These are phyloP conservation scores for Pseudogymnoascus sp. DNA, from an alignment of 2,329 filamentous ascomycete genomes.

Conservation along the genomic window DNA sequence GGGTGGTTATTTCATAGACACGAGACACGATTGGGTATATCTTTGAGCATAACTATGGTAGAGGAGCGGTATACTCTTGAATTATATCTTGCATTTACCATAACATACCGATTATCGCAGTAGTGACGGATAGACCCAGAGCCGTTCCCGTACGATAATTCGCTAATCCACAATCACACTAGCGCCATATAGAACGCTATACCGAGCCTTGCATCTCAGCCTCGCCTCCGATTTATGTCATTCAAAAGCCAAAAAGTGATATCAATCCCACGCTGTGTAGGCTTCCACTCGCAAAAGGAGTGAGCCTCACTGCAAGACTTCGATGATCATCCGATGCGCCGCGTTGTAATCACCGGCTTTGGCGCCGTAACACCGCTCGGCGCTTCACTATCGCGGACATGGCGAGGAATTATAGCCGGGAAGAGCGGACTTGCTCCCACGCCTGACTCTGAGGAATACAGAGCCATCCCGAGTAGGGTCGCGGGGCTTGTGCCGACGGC, in stretches of 20 bases:
- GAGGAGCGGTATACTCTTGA: background rate
- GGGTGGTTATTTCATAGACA: background rate
- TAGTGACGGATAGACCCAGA: too few species aligned
- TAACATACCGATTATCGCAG: background rate
- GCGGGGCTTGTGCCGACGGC: slow-evolving; percentile 71
- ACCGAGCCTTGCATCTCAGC: background rate
- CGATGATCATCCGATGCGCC: slow-evolving; percentile 36
- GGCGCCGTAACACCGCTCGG: slow-evolving; percentile 78
- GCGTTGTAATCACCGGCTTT: slow-evolving; percentile 77
- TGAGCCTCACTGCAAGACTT: background rate
- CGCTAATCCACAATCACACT: too few species aligned
- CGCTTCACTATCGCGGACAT: slow-evolving; percentile 68
- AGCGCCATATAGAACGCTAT: too few species aligned
- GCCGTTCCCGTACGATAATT: too few species aligned
- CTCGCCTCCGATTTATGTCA: background rate
- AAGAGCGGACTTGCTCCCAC: slow-evolving; percentile 70
- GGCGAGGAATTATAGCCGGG: slow-evolving; percentile 71
- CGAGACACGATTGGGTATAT: background rate
- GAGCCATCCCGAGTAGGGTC: slow-evolving; percentile 70
- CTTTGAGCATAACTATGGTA: slow-evolving; percentile 1
- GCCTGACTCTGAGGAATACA: slow-evolving; percentile 40
- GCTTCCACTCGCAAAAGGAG: background rate
- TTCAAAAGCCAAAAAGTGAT: background rate
- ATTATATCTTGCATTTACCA: background rate
- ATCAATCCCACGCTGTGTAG: background rate